Percentiles rank a stretch among this genome's conserved stretches.
phyloP scores from a whole-genome alignment of 257 asterid species.

The Nicotiana paniculata region DNA sequence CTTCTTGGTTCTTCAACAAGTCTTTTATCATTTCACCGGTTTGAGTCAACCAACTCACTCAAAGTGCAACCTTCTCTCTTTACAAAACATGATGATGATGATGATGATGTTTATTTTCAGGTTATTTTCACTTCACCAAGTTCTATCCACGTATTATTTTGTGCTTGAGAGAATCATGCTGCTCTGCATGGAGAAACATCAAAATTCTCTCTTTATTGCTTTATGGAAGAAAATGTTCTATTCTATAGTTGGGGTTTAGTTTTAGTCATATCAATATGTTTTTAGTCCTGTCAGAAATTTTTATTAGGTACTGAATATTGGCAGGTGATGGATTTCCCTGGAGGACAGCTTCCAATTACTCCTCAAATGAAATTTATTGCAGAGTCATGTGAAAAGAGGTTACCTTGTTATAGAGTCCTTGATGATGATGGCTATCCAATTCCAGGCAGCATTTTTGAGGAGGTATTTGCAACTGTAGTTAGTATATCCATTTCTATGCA shows the following conservation, averaged over 20 bases:
- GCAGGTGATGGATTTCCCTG: slow-evolving; percentile 78
- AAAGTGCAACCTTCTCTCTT: not conserved
- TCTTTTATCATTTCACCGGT: slow-evolving; percentile 8
- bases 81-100: not conserved
- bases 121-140: slow-evolving; percentile 2
- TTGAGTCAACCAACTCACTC: slow-evolving; percentile 13
- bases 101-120: slow-evolving; percentile 11
- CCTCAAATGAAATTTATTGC: slow-evolving; percentile 58
- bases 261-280: not conserved
- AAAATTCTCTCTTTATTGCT: not conserved
- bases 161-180: not conserved
- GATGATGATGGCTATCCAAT: slow-evolving; percentile 64
- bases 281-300: not conserved
- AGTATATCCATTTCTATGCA: not conserved
- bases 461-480: slow-evolving; percentile 28
- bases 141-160: not conserved
- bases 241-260: not conserved
- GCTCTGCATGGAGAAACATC: not conserved
- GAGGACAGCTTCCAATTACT: slow-evolving; percentile 68
- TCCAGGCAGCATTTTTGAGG: slow-evolving; percentile 38
- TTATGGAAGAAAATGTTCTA: too few species aligned
- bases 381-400: slow-evolving; percentile 50
- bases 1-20: not conserved
- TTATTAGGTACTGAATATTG: not conserved
- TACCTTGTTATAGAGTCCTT: slow-evolving; percentile 86